Evolutionary conservation across 2,329 filamentous ascomycete species (phyloP), one percentile per base, ranked within the genome.

Genomic region (Fusarium sp.): DNA sequence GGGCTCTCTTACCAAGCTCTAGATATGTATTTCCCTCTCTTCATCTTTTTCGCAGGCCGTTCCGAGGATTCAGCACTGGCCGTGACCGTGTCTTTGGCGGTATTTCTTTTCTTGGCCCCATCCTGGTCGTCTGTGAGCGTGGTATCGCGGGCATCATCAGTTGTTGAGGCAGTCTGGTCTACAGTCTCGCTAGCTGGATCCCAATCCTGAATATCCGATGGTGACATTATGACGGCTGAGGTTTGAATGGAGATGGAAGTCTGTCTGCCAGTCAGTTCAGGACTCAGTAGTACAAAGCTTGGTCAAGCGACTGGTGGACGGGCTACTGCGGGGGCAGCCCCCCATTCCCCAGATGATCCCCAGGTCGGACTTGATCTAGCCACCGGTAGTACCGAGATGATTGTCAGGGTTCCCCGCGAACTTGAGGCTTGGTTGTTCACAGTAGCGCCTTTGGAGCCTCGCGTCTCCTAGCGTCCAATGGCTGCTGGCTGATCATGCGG

Each of bases 11-110:
- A 66, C 65, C 68, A 69, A 24, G 68, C 68, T 66, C 68, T 54
- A 5, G 68, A 70, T 38, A 70, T 70, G 33, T 70, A 70, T 57
- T 69, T 70, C 4, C 65, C 68, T 20, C 62, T 57, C 24, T 69
- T 70, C 46, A 66, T 63, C 50, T 69, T 70, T n/a, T 70, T 70
- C 8, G 31, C 35, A 8, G 62, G 55, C 8, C 44, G 54, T 35
- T 61, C 61, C 16, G 43, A 15, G 13, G 41, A 5, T 6, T 50
- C 61, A 15, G 18, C 11, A 44, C 21, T 28, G 3, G 28, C 48
- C 12, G 41, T 33, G 13, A 24, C 13, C 6, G 16, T 23, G 15
- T 44, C 41, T 37, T 48, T 31, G 18, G 21, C 29, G 31, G 18
- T 15, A 2, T 23, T 43, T 43, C 41, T 24, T 24, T 49, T 60